Conservation (phyloP, 495 filamentous ascomycete genomes). For the Tuber magnatum region DNA sequence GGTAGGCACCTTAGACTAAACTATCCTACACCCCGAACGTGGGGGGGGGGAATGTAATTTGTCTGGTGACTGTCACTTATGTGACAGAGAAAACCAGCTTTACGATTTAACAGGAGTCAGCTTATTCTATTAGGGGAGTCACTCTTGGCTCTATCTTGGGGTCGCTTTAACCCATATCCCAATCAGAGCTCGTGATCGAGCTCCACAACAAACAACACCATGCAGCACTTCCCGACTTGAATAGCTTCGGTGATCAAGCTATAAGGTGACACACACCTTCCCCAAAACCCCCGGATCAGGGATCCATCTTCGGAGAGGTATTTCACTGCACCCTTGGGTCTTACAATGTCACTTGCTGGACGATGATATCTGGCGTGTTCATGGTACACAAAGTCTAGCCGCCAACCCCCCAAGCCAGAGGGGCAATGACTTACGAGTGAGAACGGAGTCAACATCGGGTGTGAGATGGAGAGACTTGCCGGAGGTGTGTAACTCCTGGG, state of each 20-base stretch:
- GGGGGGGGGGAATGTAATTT: background rate
- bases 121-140: background rate
- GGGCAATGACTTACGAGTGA: background rate
- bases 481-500: background rate
- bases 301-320: background rate
- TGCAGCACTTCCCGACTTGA: background rate
- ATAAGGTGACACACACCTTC: background rate
- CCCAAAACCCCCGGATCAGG: background rate
- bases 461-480: background rate
- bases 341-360: background rate
- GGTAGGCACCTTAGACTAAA: background rate
- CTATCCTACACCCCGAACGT: background rate
- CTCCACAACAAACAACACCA: background rate
- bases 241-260: background rate
- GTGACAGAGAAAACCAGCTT: background rate
- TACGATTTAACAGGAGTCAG: background rate
- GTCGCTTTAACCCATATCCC: background rate
- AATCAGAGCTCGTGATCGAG: background rate
- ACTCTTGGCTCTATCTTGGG: background rate
- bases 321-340: background rate
- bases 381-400: background rate
- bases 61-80: background rate
- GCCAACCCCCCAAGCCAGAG: background rate
- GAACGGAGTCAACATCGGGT: background rate
- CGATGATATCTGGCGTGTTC: background rate